phyloP scores from a whole-genome alignment of 2,329 filamentous ascomycete genomes.

The Hansfordia pulvinata region DNA sequence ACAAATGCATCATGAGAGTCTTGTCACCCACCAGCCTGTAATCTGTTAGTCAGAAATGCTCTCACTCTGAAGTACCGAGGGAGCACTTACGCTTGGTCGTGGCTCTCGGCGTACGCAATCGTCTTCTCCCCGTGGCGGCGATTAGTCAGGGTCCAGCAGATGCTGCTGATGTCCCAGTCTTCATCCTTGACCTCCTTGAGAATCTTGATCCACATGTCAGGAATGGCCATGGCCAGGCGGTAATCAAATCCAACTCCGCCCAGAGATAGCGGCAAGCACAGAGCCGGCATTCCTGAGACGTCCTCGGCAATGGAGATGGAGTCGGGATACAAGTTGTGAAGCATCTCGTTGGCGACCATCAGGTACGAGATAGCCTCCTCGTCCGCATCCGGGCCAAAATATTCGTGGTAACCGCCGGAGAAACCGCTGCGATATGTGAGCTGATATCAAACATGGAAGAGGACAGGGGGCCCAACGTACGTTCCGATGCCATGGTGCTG shows the following conservation, averaged over 20 bases:
- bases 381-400: conserved; percentile 81
- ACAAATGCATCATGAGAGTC: conserved; percentile 94
- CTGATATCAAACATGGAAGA: not conserved
- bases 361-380: conserved; percentile 91
- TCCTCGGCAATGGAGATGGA: conserved; percentile 91
- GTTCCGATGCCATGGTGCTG: conserved; percentile 92
- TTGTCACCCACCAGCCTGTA: conserved; percentile 86
- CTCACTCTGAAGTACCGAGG: not conserved
- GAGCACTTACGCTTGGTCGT: conserved; percentile 80
- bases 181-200: conserved; percentile 86
- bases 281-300: conserved; percentile 95
- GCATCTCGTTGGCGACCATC: conserved; percentile 91
- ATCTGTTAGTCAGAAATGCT: conserved; percentile 8
- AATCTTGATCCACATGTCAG: conserved; percentile 98
- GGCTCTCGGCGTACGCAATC: conserved; percentile 92
- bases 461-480: conserved; percentile 33
- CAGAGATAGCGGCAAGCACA: conserved; percentile 73
- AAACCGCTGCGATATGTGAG: conserved; percentile 55
- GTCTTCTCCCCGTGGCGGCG: conserved; percentile 93
- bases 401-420: conserved; percentile 95
- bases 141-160: conserved; percentile 83
- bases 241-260: conserved; percentile 97
- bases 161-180: conserved; percentile 79
- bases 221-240: conserved; percentile 90
- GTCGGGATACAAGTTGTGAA: conserved; percentile 79